Conservation (phyloP, 345 rosid species). For the Camelina hispida region DNA sequence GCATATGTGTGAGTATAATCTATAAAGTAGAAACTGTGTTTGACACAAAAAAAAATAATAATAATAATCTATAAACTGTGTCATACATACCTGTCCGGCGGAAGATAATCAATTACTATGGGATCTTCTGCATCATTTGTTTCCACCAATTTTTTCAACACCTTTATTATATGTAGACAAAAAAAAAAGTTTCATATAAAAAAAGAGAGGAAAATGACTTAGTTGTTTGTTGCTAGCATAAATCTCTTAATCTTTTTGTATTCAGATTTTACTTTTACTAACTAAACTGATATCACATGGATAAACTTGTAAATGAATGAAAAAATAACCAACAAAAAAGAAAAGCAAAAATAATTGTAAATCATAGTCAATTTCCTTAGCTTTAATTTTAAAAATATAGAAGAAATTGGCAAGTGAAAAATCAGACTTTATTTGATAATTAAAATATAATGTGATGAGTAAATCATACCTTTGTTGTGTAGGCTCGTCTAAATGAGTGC, state of each 20-base stretch:
- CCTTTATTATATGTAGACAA: not conserved
- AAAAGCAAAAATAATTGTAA: not conserved
- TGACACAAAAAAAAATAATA: too few species aligned
- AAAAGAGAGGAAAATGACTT: not conserved
- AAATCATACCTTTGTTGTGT: conserved; percentile 34
- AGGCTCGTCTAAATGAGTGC: conserved; percentile 1
- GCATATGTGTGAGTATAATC: not conserved
- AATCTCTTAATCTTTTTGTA: not conserved
- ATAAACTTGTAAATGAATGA: not conserved
- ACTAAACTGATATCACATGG: not conserved
- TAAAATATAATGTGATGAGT: not conserved
- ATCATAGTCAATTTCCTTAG: not conserved
- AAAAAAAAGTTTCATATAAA: not conserved
- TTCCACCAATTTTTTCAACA: conserved; percentile 3
- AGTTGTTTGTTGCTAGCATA: not conserved
- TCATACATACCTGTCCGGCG: not conserved
- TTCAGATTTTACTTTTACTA: not conserved
- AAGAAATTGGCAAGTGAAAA: not conserved
- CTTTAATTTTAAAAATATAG: not conserved
- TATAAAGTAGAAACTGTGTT: too few species aligned
- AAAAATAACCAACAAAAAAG: not conserved
- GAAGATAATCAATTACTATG: not conserved
- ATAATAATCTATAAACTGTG: not conserved
- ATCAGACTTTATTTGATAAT: not conserved
- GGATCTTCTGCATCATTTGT: not conserved